Conservation (phyloP, 2,329 filamentous ascomycete genomes). For the Alternaria sp. region DNA sequence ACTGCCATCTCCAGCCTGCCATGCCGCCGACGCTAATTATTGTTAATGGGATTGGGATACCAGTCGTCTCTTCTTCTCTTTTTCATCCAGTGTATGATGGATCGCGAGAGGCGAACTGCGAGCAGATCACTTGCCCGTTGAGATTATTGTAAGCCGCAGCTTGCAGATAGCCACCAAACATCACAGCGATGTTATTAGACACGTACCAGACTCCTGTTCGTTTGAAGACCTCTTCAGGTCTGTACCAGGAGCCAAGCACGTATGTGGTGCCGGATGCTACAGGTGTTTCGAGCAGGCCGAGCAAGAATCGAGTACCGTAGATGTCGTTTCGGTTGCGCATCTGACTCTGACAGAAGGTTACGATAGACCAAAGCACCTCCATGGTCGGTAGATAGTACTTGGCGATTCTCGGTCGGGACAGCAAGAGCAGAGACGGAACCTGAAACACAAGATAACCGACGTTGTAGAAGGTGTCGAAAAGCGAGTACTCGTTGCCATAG, state of each 20-base stretch:
- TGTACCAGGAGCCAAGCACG: constrained; percentile 54
- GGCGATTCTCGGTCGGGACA: constrained; percentile 51
- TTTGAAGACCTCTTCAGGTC: constrained; percentile 60
- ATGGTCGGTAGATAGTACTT: constrained; percentile 52
- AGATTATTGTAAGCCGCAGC: constrained; percentile 63
- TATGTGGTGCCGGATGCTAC: constrained; percentile 51
- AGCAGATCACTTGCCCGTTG: constrained; percentile 49
- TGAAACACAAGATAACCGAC: constrained; percentile 53
- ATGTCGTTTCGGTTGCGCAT: constrained; percentile 52
- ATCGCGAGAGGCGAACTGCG: too few relatives aligned
- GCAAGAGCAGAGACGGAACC: constrained; percentile 50
- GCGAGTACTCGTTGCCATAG: constrained; percentile 67
- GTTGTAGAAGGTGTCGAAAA: constrained; percentile 58
- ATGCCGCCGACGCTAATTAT: constrained; percentile 52
- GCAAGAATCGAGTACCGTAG: constrained; percentile 53
- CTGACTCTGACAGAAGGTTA: constrained; percentile 52
- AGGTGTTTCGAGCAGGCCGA: constrained; percentile 49
- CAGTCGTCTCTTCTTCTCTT: too few relatives aligned
- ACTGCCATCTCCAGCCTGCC: constrained; percentile 62
- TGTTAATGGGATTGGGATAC: background rate
- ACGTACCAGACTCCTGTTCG: constrained; percentile 64
- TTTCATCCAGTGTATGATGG: too few relatives aligned
- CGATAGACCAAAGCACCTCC: constrained; percentile 54
- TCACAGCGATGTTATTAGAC: constrained; percentile 62
- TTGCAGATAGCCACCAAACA: constrained; percentile 67